phyloP scores from a whole-genome alignment of 2,329 filamentous ascomycete genomes.

The Aplosporella prunicola region DNA sequence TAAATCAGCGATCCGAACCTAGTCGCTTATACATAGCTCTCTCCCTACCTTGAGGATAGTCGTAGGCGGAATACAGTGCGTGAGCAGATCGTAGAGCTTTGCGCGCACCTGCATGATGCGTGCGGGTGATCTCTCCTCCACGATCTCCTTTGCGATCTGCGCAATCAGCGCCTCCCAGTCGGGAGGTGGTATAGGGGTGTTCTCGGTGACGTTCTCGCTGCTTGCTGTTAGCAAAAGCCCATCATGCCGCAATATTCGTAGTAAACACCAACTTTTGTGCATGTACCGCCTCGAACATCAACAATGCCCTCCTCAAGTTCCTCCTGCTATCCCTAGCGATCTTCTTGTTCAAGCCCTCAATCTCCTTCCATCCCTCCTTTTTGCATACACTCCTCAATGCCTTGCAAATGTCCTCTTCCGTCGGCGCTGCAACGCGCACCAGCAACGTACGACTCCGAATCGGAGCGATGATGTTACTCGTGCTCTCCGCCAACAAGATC shows the following conservation, averaged over 20 bases:
- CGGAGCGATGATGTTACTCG: conserved; percentile 97
- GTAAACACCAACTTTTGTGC: conserved; percentile 71
- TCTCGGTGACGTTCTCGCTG: conserved; percentile 83
- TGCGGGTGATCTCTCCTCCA: conserved; percentile 84
- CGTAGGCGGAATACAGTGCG: conserved; percentile 92
- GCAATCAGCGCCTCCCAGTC: conserved; percentile 93
- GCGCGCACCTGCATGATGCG: conserved; percentile 79
- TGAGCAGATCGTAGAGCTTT: conserved; percentile 93
- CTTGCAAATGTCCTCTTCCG: conserved; percentile 70
- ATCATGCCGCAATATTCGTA: conserved; percentile 3
- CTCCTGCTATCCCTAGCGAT: conserved; percentile 86
- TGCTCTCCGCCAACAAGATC: conserved; percentile 90
- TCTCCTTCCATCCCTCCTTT: conserved; percentile 75
- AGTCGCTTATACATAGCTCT: not conserved
- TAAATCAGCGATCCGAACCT: not conserved
- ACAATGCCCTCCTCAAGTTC: conserved; percentile 77
- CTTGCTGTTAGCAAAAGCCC: conserved; percentile 20
- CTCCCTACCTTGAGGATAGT: conserved; percentile 67
- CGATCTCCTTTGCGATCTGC: conserved; percentile 85
- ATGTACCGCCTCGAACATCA: conserved; percentile 97
- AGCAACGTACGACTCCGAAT: conserved; percentile 87
- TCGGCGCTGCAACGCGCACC: conserved; percentile 83
- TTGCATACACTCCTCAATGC: conserved; percentile 62
- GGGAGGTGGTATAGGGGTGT: conserved; percentile 81
- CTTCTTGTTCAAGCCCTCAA: conserved; percentile 65